Base-by-base conservation (phyloP, 441 rosid species). In the Isatis lusitanica region DNA sequence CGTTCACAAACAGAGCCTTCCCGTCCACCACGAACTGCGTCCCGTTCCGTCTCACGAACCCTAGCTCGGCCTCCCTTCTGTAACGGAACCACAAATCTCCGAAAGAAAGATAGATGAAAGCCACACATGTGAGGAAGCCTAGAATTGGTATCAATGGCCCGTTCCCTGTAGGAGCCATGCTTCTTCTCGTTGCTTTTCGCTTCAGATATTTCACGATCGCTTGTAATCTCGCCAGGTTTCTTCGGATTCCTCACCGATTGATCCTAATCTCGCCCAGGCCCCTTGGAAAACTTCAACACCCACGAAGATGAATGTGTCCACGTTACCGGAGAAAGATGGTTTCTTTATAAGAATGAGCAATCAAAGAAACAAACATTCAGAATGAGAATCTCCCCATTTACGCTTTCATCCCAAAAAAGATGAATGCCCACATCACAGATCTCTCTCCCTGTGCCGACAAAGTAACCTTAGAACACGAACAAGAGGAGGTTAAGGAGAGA, bases 121-220 rank as follows among this genome's bases (percentile, higher is more conserved):
- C 85, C 64, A 87, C 79, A 71, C 96, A 91, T 16, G 93, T 84
- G 3, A 91, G 90, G 75, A 93, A 86, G 15, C 97, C 96, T 35
- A 93, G 77, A 81, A 91, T 85, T 47, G 98, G 96, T 76, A 71
- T 74, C 42, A 85, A 28, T 53, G 86, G 33, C 53, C 93, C 91
- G 65, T 86, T 90, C 58, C 86, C 89, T 40, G 47, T 11, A 2
- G 84, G 81, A 67, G 82, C 82, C 87, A 82, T 83, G 81, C 70
- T 79, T 78, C 66, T 66, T 60, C 46, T 33, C 6, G 12, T 21
- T 62, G 18, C n/a, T 16, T 6, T 33, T 62, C 13, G 74, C 57
- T 68, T 68, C 58, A 31, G 62, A 42, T 66, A 33, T 51, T 40
- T 67, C 48, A 61, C 0, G 58, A 68, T 68, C 70, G 68, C 58